These are phyloP conservation scores for Lignosus rhinocerotis DNA, from an alignment of 1,284 basidiomycete genomes.

Conservation along the genomic window DNA sequence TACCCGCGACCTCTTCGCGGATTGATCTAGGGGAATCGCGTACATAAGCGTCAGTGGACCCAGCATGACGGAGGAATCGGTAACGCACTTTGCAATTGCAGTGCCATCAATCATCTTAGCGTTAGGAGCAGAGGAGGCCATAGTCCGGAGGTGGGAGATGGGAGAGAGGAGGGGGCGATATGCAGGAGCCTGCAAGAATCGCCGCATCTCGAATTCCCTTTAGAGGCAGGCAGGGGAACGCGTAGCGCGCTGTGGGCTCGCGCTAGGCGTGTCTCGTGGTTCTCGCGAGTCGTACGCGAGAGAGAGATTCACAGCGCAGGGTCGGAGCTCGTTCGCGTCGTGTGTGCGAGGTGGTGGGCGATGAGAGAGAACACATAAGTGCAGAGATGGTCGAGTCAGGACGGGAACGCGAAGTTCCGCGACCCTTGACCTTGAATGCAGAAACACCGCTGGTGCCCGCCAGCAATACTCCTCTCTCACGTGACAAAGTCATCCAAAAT, in stretches of 20 bases:
- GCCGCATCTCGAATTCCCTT: slow-evolving; percentile 30
- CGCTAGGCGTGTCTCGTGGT: slow-evolving; percentile 10
- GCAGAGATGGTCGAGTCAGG: slow-evolving; percentile 13
- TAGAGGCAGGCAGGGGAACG: slow-evolving; percentile 26
- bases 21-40: slow-evolving; percentile 58
- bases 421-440: not conserved
- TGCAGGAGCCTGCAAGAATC: slow-evolving; percentile 16
- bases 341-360: slow-evolving; percentile 8
- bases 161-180: slow-evolving; percentile 39
- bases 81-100: slow-evolving; percentile 79
- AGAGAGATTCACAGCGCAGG: not conserved
- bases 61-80: not conserved
- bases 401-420: too few species aligned
- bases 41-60: not conserved
- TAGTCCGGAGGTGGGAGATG: slow-evolving; percentile 42
- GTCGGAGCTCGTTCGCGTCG: slow-evolving; percentile 1
- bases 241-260: slow-evolving; percentile 23
- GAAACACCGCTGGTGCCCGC: slow-evolving; percentile 3
- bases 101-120: slow-evolving; percentile 85
- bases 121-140: slow-evolving; percentile 44
- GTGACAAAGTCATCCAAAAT: slow-evolving; percentile 23
- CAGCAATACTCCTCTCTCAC: slow-evolving; percentile 12
- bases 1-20: slow-evolving; percentile 69
- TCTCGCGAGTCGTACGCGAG: slow-evolving; percentile 2
- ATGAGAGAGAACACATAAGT: not conserved